Evolutionary conservation across 495 filamentous ascomycete species (phyloP).

Genomic region (Penicillium parvum): DNA sequence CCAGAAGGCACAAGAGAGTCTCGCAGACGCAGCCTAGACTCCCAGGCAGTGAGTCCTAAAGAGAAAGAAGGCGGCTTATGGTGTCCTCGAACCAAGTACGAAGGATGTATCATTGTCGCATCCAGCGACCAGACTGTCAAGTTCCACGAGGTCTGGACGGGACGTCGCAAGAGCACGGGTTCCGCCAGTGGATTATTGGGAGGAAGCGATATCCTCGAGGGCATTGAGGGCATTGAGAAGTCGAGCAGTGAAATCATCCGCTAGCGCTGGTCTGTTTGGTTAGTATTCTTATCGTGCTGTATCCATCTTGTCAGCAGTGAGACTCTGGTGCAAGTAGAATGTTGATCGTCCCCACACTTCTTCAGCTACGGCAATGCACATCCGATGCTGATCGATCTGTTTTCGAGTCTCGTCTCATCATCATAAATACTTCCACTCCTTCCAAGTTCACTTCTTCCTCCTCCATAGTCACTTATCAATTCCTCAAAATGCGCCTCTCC

Average conservation of each 20-base stretch:
- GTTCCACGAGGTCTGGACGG: slow-evolving; percentile 92
- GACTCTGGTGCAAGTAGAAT: slow-evolving; percentile 8
- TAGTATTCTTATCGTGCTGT: slow-evolving; percentile 7
- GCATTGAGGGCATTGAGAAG: slow-evolving; percentile 77
- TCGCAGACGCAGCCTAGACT: not conserved
- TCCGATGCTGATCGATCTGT: not conserved
- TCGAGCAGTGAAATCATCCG: slow-evolving; percentile 53
- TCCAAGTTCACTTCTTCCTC: slow-evolving; percentile 20
- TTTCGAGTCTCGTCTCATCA: not conserved
- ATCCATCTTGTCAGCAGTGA: not conserved
- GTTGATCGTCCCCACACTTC: slow-evolving; percentile 11
- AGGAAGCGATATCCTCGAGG: slow-evolving; percentile 84
- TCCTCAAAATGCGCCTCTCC: slow-evolving; percentile 19
- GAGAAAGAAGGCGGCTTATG: slow-evolving; percentile 49
- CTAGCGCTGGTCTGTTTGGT: slow-evolving; percentile 1
- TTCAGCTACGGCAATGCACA: not conserved
- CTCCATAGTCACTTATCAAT: not conserved
- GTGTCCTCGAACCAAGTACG: slow-evolving; percentile 59
- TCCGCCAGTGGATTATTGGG: slow-evolving; percentile 66
- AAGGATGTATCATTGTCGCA: slow-evolving; percentile 92
- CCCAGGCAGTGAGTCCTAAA: slow-evolving; percentile 28
- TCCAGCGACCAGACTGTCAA: slow-evolving; percentile 92
- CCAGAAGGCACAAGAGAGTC: not conserved
- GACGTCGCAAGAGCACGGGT: slow-evolving; percentile 52
- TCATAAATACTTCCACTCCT: not conserved